Percentiles rank a stretch among this genome's conserved stretches.
Conservation (phyloP, 192 early-diverging fungal genomes). For the Coemansia sp. region DNA sequence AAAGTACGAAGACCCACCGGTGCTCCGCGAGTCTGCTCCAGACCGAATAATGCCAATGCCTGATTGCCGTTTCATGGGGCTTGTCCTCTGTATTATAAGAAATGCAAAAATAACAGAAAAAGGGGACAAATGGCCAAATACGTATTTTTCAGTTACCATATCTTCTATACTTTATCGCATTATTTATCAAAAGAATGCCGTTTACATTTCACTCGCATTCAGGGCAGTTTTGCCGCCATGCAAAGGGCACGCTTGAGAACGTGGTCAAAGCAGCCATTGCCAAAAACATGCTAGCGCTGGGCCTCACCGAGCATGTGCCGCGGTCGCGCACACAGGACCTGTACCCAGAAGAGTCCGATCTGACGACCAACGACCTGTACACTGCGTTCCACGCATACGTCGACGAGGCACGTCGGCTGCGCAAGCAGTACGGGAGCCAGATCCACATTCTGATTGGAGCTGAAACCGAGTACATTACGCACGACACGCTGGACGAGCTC, state of each 20-base stretch:
- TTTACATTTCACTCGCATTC: constrained; percentile 92
- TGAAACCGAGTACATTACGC: constrained; percentile 86
- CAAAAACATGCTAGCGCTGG: constrained; percentile 71
- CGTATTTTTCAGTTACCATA: neutral
- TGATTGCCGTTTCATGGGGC: constrained; percentile 48
- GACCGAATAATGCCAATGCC: constrained; percentile 49
- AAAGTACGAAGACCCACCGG: constrained; percentile 48
- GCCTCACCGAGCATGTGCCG: constrained; percentile 93
- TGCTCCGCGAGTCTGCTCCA: constrained; percentile 22
- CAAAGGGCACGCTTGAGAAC: constrained; percentile 78
- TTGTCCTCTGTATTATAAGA: too few relatives aligned
- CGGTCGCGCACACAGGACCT: constrained; percentile 73
- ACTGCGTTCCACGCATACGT: constrained; percentile 68
- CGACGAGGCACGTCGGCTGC: constrained; percentile 70
- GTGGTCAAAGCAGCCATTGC: constrained; percentile 75
- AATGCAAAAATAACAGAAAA: neutral
- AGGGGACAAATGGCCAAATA: neutral
- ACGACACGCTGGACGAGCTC: constrained; percentile 54
- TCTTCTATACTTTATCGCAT: neutral
- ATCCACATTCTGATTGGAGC: constrained; percentile 79
- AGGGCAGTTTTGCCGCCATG: constrained; percentile 95
- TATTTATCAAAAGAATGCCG: constrained; percentile 55
- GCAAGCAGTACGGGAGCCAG: constrained; percentile 57
- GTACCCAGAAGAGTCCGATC: constrained; percentile 88
- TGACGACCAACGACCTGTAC: constrained; percentile 64